Evolutionary conservation across 345 rosid species (phyloP).

Genomic region (Turritis glabra): DNA sequence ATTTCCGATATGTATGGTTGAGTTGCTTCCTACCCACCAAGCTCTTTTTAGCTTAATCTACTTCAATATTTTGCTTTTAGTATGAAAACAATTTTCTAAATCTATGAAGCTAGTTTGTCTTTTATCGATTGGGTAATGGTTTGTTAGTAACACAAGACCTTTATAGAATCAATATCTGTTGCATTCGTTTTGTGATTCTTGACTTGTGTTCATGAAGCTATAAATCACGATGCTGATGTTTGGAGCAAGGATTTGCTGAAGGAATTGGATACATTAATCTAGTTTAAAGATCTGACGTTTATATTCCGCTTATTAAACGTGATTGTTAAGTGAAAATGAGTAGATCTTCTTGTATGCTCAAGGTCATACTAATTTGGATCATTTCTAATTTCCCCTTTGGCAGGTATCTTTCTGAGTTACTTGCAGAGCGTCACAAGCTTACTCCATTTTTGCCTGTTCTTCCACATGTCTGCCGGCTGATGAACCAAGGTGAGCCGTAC

Average conservation of each 20-base stretch:
- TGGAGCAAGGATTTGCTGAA: neutral
- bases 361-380: conserved; percentile 9
- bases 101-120: neutral
- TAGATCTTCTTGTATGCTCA: conserved; percentile 23
- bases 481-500: conserved; percentile 75
- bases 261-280: neutral
- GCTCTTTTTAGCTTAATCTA: conserved; percentile 14
- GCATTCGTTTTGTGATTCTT: neutral
- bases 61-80: neutral
- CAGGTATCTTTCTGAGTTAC: conserved; percentile 82
- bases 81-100: neutral
- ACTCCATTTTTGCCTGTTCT: conserved; percentile 74
- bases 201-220: conserved; percentile 17
- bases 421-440: conserved; percentile 79
- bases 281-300: neutral
- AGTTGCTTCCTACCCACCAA: conserved; percentile 6
- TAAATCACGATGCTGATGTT: neutral
- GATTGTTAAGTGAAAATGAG: neutral
- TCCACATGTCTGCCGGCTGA: conserved; percentile 62
- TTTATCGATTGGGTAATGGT: neutral
- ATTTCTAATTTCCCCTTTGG: conserved; percentile 12
- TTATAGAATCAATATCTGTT: conserved; percentile 8
- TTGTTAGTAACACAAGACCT: neutral
- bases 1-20: neutral
- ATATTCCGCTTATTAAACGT: neutral